Evolutionary conservation across 345 rosid genomes (phyloP).

Genomic region (Aegle marmelos): DNA sequence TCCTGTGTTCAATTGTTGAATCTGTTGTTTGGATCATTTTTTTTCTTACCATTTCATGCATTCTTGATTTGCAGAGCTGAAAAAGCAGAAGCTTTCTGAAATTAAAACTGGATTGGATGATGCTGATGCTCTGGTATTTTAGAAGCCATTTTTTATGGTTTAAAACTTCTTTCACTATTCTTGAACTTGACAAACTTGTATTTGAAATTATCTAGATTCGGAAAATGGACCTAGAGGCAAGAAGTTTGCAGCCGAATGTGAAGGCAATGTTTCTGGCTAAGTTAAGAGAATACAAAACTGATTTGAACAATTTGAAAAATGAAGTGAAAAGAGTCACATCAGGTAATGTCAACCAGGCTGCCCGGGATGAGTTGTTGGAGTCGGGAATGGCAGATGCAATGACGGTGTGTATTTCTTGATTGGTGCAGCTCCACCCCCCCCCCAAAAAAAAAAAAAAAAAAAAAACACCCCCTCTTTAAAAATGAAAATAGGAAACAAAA

Average conservation of each 20-base stretch:
- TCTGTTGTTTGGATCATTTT: not conserved
- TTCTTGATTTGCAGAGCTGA: conserved; percentile 39
- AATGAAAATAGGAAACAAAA: too few species aligned
- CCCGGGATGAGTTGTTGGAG: conserved; percentile 41
- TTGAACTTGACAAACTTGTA: not conserved
- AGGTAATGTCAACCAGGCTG: conserved; percentile 22
- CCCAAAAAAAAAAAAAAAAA: too few species aligned
- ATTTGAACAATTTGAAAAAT: conserved; percentile 44
- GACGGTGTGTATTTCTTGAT: conserved; percentile 27
- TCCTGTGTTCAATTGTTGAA: not conserved
- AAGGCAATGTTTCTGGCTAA: conserved; percentile 47
- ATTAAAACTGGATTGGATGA: conserved; percentile 46
- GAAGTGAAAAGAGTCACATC: conserved; percentile 37
- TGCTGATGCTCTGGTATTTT: conserved; percentile 49
- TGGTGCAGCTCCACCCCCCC: not conserved
- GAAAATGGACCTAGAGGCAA: conserved; percentile 64
- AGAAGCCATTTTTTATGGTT: not conserved
- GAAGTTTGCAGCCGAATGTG: conserved; percentile 41
- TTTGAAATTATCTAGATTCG: conserved; percentile 33
- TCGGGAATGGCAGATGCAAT: conserved; percentile 38
- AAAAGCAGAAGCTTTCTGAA: conserved; percentile 50
- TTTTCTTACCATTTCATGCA: not conserved
- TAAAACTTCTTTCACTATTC: not conserved
- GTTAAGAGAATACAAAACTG: conserved; percentile 45
- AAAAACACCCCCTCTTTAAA: too few species aligned